These are phyloP conservation scores for Ceratocystis papillata DNA, from an alignment of 2,329 filamentous ascomycete genomes.

Conservation along the genomic window DNA sequence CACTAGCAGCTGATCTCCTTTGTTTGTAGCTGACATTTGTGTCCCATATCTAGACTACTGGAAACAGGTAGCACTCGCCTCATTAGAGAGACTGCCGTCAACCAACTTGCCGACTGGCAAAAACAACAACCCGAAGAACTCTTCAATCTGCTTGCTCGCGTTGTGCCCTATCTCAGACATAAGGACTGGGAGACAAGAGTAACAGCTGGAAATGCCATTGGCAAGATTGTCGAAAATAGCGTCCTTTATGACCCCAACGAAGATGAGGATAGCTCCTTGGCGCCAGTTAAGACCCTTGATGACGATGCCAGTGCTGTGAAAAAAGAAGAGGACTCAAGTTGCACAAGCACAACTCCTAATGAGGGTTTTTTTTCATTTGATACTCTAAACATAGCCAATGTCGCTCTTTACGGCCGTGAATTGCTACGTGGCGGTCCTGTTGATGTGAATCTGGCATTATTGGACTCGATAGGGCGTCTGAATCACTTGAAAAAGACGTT, in stretches of 20 bases:
- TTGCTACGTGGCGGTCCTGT: constrained; percentile 76
- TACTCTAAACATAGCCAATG: constrained; percentile 63
- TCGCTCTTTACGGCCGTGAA: constrained; percentile 74
- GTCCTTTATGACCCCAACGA: constrained; percentile 79
- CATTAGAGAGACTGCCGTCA: constrained; percentile 92
- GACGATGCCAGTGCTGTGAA: constrained; percentile 40
- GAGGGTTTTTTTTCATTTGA: constrained; percentile 45
- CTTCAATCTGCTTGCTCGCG: constrained; percentile 84
- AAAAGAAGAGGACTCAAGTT: constrained; percentile 45
- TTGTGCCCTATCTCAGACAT: constrained; percentile 88
- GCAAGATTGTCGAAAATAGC: constrained; percentile 85
- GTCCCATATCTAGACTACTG: constrained; percentile 54
- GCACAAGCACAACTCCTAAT: constrained; percentile 18
- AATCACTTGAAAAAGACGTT: constrained; percentile 85
- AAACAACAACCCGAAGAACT: constrained; percentile 96
- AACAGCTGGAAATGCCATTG: constrained; percentile 85
- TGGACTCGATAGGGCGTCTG: constrained; percentile 72
- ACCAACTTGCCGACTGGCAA: constrained; percentile 94
- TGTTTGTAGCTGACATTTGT: not conserved
- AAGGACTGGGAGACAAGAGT: constrained; percentile 96
- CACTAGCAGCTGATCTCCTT: not conserved
- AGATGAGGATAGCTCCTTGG: constrained; percentile 41
- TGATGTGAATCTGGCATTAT: constrained; percentile 69
- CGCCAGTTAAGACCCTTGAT: constrained; percentile 11
- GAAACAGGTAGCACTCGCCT: constrained; percentile 94